A percentile compares a stretch with the other conserved stretches of the same genome.
Evolutionary conservation across 2,329 filamentous ascomycete genomes (phyloP).

Genomic region (Dactylella cylindrospora): DNA sequence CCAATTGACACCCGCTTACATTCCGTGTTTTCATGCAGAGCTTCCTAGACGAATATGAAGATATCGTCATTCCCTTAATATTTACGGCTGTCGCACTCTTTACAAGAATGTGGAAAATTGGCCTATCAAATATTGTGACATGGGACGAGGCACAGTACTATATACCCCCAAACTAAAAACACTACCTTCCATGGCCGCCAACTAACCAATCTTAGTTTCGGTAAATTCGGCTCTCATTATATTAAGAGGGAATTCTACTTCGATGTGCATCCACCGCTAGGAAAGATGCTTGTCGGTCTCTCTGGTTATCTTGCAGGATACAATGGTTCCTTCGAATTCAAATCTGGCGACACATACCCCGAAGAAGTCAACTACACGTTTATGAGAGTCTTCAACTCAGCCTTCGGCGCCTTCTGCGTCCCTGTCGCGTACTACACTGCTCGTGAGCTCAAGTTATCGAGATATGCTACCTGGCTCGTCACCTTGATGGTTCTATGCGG

Average conservation of each 20-base stretch:
- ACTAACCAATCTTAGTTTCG: slow-evolving; percentile 62
- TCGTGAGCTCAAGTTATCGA: slow-evolving; percentile 80
- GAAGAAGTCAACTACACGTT: slow-evolving; percentile 94
- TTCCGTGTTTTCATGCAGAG: slow-evolving; percentile 7
- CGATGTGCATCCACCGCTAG: slow-evolving; percentile 90
- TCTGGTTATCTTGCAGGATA: slow-evolving; percentile 96
- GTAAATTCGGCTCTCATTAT: slow-evolving; percentile 98
- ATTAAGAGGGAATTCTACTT: slow-evolving; percentile 99
- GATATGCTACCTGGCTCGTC: slow-evolving; percentile 88
- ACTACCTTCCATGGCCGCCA: slow-evolving; percentile 46
- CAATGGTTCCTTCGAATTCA: slow-evolving; percentile 99
- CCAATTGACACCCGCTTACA: slow-evolving; percentile 6
- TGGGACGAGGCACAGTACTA: slow-evolving; percentile 66
- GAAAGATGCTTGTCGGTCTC: slow-evolving; percentile 96
- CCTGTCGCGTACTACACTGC: slow-evolving; percentile 95
- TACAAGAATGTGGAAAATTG: slow-evolving; percentile 70
- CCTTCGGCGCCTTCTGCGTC: slow-evolving; percentile 88
- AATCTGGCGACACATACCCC: slow-evolving; percentile 94
- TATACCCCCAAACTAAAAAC: neutral
- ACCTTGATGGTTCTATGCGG: slow-evolving; percentile 90
- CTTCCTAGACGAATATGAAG: slow-evolving; percentile 65
- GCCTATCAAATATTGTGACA: slow-evolving; percentile 66
- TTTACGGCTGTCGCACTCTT: slow-evolving; percentile 66
- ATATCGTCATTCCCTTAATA: slow-evolving; percentile 63
- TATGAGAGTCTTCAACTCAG: slow-evolving; percentile 96